Evolutionary conservation across 2,329 filamentous ascomycete species (phyloP), one percentile per base, ranked within the genome.

Genomic region (Cytospora schulzeri): DNA sequence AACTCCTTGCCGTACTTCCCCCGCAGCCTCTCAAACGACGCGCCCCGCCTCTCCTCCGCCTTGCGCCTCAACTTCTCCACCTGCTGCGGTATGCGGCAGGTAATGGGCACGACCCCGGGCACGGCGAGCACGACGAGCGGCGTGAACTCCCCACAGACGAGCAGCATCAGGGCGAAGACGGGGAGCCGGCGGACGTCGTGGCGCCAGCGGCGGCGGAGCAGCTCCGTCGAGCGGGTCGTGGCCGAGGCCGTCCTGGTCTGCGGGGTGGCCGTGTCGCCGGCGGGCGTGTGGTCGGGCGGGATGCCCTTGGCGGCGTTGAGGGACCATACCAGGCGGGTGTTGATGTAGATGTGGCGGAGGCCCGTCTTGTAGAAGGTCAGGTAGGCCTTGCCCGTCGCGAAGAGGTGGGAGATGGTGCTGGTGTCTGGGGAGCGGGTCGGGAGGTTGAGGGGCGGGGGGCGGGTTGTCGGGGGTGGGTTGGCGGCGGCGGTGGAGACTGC

Each of bases 361-460:
- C 93, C 94, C 1, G 86, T 83, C 78, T 95, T 96, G 86, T 97
- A 98, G 84, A 98, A 98, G 41, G 77, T 77, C 12, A 90, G 76
- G 76, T 96, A 97, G 59, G 90, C 87, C 74, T 90, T 90, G 67
- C 92, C 94, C 31, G 88, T 78, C 52, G 77, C 74, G 71, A 85
- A 85, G 67, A 86, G 80, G 78, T 91, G 85, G 22, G 76, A 76
- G 62, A 85, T 73, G 24, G 78, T 72, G 31, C 78, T 77, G 33
- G 83, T 74, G 9, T 76, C 71, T 24, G 81, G 72, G 22, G 80
- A 74, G 60, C 86, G 83, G 6, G 76, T 73, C 8, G 91, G 91
- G 2, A 91, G 79, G 52, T 81, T 75, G 67, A 97, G 82, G 0
- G 85, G 81, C 0, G 91, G 87, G 0, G 93, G 91, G 26, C 90